Evolutionary conservation across 371 early-diverging fungal genomes (phyloP).

Genomic region (Apophysomyces variabilis): DNA sequence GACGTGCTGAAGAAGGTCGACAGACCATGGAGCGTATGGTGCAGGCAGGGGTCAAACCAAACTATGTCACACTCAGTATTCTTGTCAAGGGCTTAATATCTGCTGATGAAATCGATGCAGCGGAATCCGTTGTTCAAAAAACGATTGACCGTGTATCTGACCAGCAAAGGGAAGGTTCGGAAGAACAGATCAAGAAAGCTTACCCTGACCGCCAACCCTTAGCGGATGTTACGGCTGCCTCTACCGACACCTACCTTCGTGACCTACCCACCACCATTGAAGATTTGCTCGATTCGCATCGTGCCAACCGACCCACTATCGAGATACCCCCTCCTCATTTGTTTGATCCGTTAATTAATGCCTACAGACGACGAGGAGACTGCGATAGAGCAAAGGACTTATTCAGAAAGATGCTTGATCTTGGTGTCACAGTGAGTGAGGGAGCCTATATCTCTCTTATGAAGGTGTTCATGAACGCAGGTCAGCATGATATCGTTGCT

Average conservation of each 20-base stretch:
- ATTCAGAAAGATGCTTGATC: constrained; percentile 28
- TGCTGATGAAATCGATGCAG: constrained; percentile 28
- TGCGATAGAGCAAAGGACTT: constrained; percentile 23
- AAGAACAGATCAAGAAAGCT: neutral
- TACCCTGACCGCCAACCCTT: constrained; percentile 8
- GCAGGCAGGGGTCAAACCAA: constrained; percentile 31
- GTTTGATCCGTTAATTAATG: constrained; percentile 38
- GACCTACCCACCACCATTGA: constrained; percentile 36
- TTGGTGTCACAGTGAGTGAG: constrained; percentile 21
- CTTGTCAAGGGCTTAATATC: constrained; percentile 32
- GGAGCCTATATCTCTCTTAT: constrained; percentile 35
- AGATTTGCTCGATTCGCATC: constrained; percentile 31
- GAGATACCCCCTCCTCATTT: constrained; percentile 31
- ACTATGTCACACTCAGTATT: constrained; percentile 27
- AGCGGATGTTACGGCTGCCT: constrained; percentile 11
- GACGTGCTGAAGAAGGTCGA: constrained; percentile 26
- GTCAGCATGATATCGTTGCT: constrained; percentile 34
- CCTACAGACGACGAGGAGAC: constrained; percentile 17
- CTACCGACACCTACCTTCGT: constrained; percentile 19
- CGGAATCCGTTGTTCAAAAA: constrained; percentile 30
- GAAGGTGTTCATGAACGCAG: constrained; percentile 33
- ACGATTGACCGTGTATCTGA: constrained; percentile 20
- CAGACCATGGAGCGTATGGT: constrained; percentile 41
- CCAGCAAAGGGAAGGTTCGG: neutral
- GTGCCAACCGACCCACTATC: neutral